phyloP scores from a whole-genome alignment of 2,329 filamentous ascomycete genomes.

The Talaromyces atroroseus region DNA sequence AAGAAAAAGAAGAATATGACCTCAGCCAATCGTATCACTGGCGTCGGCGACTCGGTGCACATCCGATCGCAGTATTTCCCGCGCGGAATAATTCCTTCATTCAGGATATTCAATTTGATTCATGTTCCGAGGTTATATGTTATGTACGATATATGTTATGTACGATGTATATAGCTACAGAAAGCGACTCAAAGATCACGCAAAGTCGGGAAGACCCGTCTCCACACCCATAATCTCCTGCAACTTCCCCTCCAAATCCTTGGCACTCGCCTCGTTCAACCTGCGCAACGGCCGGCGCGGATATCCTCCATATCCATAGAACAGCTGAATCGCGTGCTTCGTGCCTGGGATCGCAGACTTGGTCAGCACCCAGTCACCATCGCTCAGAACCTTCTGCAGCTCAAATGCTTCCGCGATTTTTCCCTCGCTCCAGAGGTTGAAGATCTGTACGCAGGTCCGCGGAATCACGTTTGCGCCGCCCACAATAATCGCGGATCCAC shows the following conservation, averaged over 20 bases:
- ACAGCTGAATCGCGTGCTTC: conserved; percentile 75
- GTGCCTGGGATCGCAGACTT: conserved; percentile 80
- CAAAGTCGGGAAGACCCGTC: conserved; percentile 30
- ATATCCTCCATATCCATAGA: conserved; percentile 77
- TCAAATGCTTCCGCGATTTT: conserved; percentile 69
- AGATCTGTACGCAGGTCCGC: conserved; percentile 74
- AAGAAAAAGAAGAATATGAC: no score
- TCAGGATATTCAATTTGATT: no score
- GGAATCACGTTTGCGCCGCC: conserved; percentile 84
- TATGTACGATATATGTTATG: no score
- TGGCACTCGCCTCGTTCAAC: conserved; percentile 26
- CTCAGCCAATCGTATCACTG: no score
- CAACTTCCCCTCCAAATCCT: conserved; percentile 29
- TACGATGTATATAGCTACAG: no score
- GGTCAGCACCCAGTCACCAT: conserved; percentile 78
- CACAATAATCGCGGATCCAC: conserved; percentile 79
- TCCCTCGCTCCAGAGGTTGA: conserved; percentile 70
- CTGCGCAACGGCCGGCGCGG: conserved; percentile 57
- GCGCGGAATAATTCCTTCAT: no score
- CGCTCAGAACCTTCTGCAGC: conserved; percentile 69
- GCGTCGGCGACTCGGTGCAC: no score
- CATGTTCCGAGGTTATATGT: no score
- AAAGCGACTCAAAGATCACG: neutral
- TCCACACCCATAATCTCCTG: conserved; percentile 34
- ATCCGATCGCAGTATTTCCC: no score